phyloP scores from a whole-genome alignment of 2,329 filamentous ascomycete genomes.

The Huntiella omanensis region DNA sequence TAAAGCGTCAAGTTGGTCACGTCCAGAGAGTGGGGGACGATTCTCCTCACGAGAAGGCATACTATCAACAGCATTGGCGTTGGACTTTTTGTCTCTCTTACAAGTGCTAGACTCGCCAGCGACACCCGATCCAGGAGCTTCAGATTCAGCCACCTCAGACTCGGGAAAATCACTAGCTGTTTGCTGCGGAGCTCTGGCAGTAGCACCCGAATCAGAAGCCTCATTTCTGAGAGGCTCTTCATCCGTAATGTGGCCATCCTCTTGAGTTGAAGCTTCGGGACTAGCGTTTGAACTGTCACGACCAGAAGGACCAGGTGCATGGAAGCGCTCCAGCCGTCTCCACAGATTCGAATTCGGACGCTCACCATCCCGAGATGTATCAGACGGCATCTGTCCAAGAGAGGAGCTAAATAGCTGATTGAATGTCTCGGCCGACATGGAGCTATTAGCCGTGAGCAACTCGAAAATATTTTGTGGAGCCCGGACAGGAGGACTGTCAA shows the following conservation, averaged over 20 bases:
- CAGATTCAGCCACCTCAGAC: conserved; percentile 19
- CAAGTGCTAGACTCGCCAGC: conserved; percentile 61
- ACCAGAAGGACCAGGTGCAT: conserved; percentile 2
- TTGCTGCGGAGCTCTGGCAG: background rate
- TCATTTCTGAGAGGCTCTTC: background rate
- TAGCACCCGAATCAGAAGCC: conserved; percentile 13
- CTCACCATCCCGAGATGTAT: too few relatives aligned
- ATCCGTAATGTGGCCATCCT: background rate
- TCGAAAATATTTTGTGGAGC: conserved; percentile 45
- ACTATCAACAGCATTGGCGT: conserved; percentile 32
- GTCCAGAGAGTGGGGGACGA: background rate
- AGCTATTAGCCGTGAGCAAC: conserved; percentile 19
- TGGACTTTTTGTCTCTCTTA: conserved; percentile 74
- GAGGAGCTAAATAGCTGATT: conserved; percentile 48
- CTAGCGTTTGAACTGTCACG: background rate
- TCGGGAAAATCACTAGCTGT: conserved; percentile 30
- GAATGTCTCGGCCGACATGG: conserved; percentile 43
- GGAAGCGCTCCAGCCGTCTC: too few relatives aligned
- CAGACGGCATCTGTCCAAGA: too few relatives aligned
- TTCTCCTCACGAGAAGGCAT: too few relatives aligned
- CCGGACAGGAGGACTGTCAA: conserved; percentile 21
- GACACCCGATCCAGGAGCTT: too few relatives aligned
- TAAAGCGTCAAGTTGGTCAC: too few relatives aligned
- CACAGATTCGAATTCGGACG: too few relatives aligned
- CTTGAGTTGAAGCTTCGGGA: too few relatives aligned